Evolutionary conservation across 2,329 filamentous ascomycete species (phyloP), one percentile per base, ranked within the genome.

Genomic region (Arthrobotrys pseudoclavata): DNA sequence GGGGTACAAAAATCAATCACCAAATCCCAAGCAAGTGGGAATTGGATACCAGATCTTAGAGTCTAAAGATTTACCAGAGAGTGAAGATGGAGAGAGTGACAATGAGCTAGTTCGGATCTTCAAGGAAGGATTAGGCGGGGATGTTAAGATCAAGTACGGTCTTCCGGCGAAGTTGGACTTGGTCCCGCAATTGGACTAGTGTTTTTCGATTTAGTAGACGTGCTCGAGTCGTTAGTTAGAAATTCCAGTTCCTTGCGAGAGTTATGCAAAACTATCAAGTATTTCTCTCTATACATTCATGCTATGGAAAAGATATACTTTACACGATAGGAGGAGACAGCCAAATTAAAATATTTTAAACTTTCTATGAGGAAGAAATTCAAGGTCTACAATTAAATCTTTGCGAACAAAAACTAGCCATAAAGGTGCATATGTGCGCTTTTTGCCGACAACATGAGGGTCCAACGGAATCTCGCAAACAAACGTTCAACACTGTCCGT

Each of bases 81-180:
- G 40, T 47, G 55, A 55, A 24, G 68, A 53, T 34, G 68, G 50
- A 70, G 68, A 70, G 68, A 29, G 55, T 20, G 45, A 63, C 34
- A 70, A 63, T 70, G 45, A 70, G 40, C 68, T 70, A 55, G 45
- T 47, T 18, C 68, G 57, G 55, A 63, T 70, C 57, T 70, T 70
- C 31, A 70, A 70, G 40, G 31, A 63, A 47, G 68, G 68, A 45
- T 34, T 70, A 63, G 68, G 68, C 24, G 22, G 55, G 12, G 68
- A 70, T 55, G 55, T 70, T 22, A 70, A 62, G 55, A 70, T 70
- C 57, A 63, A n/a, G 47, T 70, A 52, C 22, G 55, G 48, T 55
- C 31, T 70, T 55, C 55, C 68, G n/a, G n/a, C n/a, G n/a, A n/a
- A n/a, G n/a, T n/a, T n/a, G n/a, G n/a, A n/a, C n/a, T n/a, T n/a